Base-by-base conservation (phyloP, 768 basidiomycete genomes). In the Rhodosporidiobolus sp. region DNA sequence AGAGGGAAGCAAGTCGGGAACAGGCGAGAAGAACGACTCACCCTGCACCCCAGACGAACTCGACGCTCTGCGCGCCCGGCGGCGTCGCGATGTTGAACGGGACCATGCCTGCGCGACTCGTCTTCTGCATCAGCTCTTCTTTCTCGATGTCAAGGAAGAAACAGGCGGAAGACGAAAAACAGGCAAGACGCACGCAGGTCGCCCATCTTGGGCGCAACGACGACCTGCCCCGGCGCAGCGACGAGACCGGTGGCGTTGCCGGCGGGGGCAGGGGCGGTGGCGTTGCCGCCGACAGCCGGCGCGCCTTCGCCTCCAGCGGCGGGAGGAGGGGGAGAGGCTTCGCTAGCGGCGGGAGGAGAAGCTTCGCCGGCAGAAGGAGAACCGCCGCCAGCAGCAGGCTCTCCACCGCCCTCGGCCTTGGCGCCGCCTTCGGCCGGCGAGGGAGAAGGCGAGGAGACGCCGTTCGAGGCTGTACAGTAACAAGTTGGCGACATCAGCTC, bases 31-130 rank as follows among this genome's bases (percentile, higher is more conserved):
- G 22, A 32, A 60, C 50, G 49, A n/a, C 58, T 45, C 58, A 43
- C 22, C 45, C 54, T 63, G 88, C 90, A 66, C 85, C 85, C 90
- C 90, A 92, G 1, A 70, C 20, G 57, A 67, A 74, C 14, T 63
- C 53, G 28, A 74, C 38, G 7, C 32, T 64, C 28, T 49, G 38
- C 38, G 38, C 38, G 38, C 38, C 11, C 8, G 69, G 69, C 14
- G 20, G 20, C 26, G 52, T 68, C 17, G 45, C 34, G 54, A 70
- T 67, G 63, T 70, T 68, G 66, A 73, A 73, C 17, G 71, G 71
- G 0, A 73, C 71, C 62, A 73, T 64, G 34, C 54, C 60, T 34
- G 32, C 50, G 17, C 17, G 26, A 26, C 32, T 43, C 24, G 50
- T n/a, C 34, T 7, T 7, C 8, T 7, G 38, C 38, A 43, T 43